A percentile compares a stretch with the other conserved stretches of the same genome.
Evolutionary conservation across 495 filamentous ascomycete species (phyloP).

Genomic region (Neurospora sp.): DNA sequence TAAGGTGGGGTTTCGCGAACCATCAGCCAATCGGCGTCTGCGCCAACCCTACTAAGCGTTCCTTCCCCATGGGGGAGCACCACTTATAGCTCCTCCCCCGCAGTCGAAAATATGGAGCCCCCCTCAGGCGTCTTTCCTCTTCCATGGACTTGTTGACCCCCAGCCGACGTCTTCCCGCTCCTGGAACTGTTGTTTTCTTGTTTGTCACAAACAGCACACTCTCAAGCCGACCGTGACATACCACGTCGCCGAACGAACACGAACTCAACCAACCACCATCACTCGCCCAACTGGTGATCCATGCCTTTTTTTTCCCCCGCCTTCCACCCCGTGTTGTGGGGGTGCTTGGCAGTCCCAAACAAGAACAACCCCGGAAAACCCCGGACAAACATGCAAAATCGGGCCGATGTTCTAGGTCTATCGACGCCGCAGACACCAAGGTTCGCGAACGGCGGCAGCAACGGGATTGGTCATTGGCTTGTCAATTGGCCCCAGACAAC

Average conservation of each 20-base stretch:
- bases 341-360: not conserved
- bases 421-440: not conserved
- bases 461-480: not conserved
- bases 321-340: not conserved
- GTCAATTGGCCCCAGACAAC: not conserved
- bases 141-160: not conserved
- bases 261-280: not conserved
- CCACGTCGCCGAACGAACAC: not conserved
- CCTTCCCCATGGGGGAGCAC: not conserved
- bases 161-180: not conserved
- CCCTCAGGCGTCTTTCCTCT: not conserved
- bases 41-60: not conserved
- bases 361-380: not conserved
- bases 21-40: not conserved
- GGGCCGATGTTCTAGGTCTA: not conserved
- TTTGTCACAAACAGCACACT: not conserved
- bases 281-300: not conserved
- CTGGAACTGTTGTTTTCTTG: not conserved
- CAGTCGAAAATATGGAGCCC: not conserved
- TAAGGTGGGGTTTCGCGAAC: not conserved
- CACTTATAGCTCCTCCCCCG: not conserved
- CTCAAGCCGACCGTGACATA: not conserved
- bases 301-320: not conserved
- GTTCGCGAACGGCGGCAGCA: not conserved
- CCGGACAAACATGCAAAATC: not conserved